A percentile compares a stretch with the other conserved stretches of the same genome.
These are phyloP conservation scores for Umbelopsis isabellina DNA, from an alignment of 192 early-diverging fungal genomes.

Conservation along the genomic window DNA sequence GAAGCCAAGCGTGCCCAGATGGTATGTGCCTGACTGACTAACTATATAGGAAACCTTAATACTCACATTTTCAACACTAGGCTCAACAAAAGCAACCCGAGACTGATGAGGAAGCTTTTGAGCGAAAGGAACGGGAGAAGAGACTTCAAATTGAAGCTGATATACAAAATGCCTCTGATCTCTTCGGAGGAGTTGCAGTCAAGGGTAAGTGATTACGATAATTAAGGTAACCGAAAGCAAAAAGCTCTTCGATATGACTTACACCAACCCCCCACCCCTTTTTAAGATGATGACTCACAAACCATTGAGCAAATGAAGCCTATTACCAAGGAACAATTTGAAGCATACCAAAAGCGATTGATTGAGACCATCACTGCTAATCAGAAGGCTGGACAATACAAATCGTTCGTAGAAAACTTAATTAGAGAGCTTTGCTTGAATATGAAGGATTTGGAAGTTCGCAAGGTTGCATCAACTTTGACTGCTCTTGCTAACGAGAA, in stretches of 20 bases:
- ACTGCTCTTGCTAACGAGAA: slow-evolving; percentile 77
- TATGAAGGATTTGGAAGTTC: slow-evolving; percentile 66
- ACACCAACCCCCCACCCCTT: too few species aligned
- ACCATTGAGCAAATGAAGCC: slow-evolving; percentile 50
- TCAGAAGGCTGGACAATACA: slow-evolving; percentile 37
- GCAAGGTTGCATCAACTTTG: slow-evolving; percentile 63
- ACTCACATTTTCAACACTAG: slow-evolving; percentile 9
- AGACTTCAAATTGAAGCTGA: slow-evolving; percentile 66
- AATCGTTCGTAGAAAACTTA: slow-evolving; percentile 67
- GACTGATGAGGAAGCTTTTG: slow-evolving; percentile 58
- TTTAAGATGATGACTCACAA: slow-evolving; percentile 2
- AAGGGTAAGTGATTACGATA: slow-evolving; percentile 35
- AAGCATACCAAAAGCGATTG: slow-evolving; percentile 62
- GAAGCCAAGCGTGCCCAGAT: slow-evolving; percentile 4
- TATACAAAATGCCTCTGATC: slow-evolving; percentile 59
- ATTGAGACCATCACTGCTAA: slow-evolving; percentile 61
- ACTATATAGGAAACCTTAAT: not conserved
- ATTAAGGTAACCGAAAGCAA: not conserved
- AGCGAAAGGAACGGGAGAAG: slow-evolving; percentile 56
- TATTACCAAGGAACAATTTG: slow-evolving; percentile 70
- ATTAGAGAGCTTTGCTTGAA: slow-evolving; percentile 64
- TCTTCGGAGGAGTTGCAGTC: slow-evolving; percentile 68
- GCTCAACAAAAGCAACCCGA: slow-evolving; percentile 41
- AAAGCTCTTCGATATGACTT: not conserved
- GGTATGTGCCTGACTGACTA: slow-evolving; percentile 3